Evolutionary conservation across 2,329 filamentous ascomycete species (phyloP).

Genomic region (Lachnellula cervina): DNA sequence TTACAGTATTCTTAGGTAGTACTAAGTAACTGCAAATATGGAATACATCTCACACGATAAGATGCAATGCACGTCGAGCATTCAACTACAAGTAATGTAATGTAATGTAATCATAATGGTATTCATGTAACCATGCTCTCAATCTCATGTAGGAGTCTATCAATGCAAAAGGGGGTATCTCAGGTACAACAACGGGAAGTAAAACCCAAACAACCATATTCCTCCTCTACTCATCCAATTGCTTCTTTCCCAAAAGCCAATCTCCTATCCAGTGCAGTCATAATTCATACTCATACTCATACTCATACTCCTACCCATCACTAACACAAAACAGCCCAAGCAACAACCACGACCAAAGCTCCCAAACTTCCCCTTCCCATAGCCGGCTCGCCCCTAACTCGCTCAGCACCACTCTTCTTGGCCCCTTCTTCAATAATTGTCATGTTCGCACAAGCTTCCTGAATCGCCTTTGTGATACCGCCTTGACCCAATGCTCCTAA

Average conservation of each 20-base stretch:
- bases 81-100: neutral
- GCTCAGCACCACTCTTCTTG: conserved; percentile 11
- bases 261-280: neutral
- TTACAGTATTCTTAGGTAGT: no score
- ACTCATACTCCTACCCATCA: neutral
- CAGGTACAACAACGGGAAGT: neutral
- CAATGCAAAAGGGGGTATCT: neutral
- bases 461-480: conserved; percentile 36
- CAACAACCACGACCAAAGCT: conserved; percentile 27
- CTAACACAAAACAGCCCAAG: conserved; percentile 24
- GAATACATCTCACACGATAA: no score
- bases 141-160: neutral
- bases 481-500: conserved; percentile 43
- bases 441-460: conserved; percentile 33
- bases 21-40: no score
- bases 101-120: neutral
- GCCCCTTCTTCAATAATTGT: conserved; percentile 25
- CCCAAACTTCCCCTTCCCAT: conserved; percentile 18
- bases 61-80: neutral
- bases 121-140: neutral
- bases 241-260: neutral
- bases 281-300: conserved; percentile 1
- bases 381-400: conserved; percentile 7
- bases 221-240: neutral
- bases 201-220: neutral